These are phyloP conservation scores for Fusarium torulosum DNA, from an alignment of 2,329 filamentous ascomycete species.

Conservation along the genomic window DNA sequence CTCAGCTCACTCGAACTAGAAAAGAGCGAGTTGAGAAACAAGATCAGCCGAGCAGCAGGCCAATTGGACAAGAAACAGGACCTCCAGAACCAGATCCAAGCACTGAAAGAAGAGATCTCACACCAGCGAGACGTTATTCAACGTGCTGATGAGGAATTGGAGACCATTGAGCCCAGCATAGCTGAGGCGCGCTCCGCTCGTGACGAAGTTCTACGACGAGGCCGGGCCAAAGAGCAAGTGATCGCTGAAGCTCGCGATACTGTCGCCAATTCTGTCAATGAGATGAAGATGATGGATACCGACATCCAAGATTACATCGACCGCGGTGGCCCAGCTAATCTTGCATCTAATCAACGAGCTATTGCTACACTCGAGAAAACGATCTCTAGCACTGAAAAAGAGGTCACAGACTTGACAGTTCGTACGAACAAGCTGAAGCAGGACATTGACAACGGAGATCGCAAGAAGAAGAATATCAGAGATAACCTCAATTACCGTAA, in stretches of 20 bases:
- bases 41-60: constrained; percentile 76
- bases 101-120: constrained; percentile 74
- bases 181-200: constrained; percentile 79
- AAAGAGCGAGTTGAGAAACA: constrained; percentile 78
- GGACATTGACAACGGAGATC: constrained; percentile 82
- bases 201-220: constrained; percentile 80
- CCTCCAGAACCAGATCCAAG: constrained; percentile 77
- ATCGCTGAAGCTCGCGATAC: constrained; percentile 77
- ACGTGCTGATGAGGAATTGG: constrained; percentile 78
- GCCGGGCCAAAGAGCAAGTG: constrained; percentile 78
- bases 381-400: constrained; percentile 73
- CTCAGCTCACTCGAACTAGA: constrained; percentile 81
- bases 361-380: constrained; percentile 76
- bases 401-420: constrained; percentile 74
- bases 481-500: constrained; percentile 91
- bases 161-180: constrained; percentile 80
- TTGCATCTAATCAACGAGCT: constrained; percentile 76
- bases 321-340: constrained; percentile 77
- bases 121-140: constrained; percentile 79
- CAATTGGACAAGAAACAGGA: constrained; percentile 85
- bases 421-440: constrained; percentile 83
- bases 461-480: constrained; percentile 85
- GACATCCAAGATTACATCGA: constrained; percentile 86
- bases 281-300: constrained; percentile 79
- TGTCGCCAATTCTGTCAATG: constrained; percentile 79